These are phyloP conservation scores for Vanilla planifolia DNA, from an alignment of 106 monocot species.

Conservation along the genomic window DNA sequence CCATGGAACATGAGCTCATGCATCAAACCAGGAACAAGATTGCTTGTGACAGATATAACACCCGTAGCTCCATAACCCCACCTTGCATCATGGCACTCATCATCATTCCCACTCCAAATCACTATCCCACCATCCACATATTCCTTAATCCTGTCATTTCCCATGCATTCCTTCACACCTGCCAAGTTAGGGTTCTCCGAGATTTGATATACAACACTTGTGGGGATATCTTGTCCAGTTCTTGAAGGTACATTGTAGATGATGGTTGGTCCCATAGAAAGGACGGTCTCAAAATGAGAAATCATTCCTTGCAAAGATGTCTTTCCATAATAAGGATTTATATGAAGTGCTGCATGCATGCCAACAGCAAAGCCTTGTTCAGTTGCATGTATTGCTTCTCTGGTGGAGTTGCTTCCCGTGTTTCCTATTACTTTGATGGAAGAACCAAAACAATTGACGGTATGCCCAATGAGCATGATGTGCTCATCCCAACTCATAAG, in stretches of 20 bases:
- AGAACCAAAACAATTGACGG: conserved; percentile 86
- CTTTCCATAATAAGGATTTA: conserved; percentile 93
- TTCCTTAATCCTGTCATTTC: conserved; percentile 54
- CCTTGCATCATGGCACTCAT: conserved; percentile 78
- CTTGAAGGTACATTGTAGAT: conserved; percentile 85
- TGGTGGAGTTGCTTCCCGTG: conserved; percentile 90
- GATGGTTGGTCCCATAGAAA: conserved; percentile 87
- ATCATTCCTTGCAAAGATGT: conserved; percentile 71
- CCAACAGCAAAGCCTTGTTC: conserved; percentile 95
- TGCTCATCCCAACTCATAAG: conserved; percentile 99
- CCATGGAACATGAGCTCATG: conserved; percentile 72
- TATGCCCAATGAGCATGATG: conserved; percentile 92
- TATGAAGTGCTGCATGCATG: conserved; percentile 92
- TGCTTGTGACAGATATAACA: conserved; percentile 84
- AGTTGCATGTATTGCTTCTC: conserved; percentile 81
- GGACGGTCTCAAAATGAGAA: conserved; percentile 63
- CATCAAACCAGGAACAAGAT: conserved; percentile 75
- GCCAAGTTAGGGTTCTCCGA: conserved; percentile 51
- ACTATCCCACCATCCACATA: conserved; percentile 51
- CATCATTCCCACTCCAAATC: conserved; percentile 79
- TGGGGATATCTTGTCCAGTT: conserved; percentile 85
- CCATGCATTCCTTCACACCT: conserved; percentile 84
- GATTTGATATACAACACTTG: conserved; percentile 40
- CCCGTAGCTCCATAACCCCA: conserved; percentile 78
- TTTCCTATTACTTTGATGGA: conserved; percentile 86